Base-by-base conservation (phyloP, 768 basidiomycete species). In the Cystobasidium onofrii region DNA sequence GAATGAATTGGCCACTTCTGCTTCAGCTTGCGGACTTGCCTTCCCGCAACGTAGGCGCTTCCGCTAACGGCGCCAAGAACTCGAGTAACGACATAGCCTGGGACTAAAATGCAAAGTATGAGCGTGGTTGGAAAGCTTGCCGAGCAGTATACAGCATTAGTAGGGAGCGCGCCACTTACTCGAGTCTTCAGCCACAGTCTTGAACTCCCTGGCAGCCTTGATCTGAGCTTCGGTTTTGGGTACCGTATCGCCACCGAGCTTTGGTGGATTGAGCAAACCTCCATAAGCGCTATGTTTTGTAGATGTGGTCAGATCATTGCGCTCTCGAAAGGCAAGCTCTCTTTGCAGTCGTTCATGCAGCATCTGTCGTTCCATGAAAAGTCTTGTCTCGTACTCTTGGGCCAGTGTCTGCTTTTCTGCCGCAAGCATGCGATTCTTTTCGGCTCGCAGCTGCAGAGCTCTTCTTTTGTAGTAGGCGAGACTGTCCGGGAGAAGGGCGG, bases 51-150 rank as follows among this genome's bases (percentile, higher is more conserved):
- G 34, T 46, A 34, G 23, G 65, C 44, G 27, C 41, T 50, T 52
- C 65, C 65, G 44, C 65, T 67, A 3, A 67, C 65, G 23, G 65
- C 65, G 2, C 65, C 65, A 15, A 67, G n/a, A 12, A 41, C 41
- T 46, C 46, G 31, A 31, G 46, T 54, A 17, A 64, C 39, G 20
- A 41, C 29, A n/a, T 64, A 64, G 23, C 34, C 33, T 36, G 63
- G 63, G 25, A 64, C 63, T 64, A 25, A 7, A 18, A 15, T 61
- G 34, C 13, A 61, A 4, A 15, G n/a, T 9, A 6, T 10, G 31
- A 12, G n/a, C 27, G 31, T n/a, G 60, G 10, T n/a, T 4, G 60
- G 12, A 9, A 25, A n/a, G 10, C 60, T 61, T 61, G 3, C 6
- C 15, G 7, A 39, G 39, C 39, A 15, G 39, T 39, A 39, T 57